Conservation (phyloP, 2,329 filamentous ascomycete genomes). For the Stagonosporopsis tanaceti region DNA sequence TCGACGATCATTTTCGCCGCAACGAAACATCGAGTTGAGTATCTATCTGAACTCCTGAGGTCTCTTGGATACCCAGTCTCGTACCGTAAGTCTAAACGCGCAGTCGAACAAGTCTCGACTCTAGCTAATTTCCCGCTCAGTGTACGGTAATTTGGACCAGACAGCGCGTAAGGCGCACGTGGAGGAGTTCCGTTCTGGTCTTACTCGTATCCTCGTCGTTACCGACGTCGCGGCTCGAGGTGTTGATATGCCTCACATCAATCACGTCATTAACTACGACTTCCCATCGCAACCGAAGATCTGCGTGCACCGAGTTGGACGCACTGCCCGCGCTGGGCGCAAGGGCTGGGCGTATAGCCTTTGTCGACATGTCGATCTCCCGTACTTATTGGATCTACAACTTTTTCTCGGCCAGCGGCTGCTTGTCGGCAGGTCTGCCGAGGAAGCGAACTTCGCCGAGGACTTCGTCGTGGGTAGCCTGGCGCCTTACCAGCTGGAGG, state of each 20-base stretch:
- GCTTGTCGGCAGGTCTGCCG: slow-evolving; percentile 72
- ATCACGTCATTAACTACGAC: slow-evolving; percentile 98
- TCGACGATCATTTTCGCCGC: slow-evolving; percentile 95
- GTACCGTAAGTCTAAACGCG: slow-evolving; percentile 57
- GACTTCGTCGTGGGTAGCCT: slow-evolving; percentile 85
- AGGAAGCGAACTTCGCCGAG: slow-evolving; percentile 74
- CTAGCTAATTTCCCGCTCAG: slow-evolving; percentile 46
- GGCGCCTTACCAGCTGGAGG: slow-evolving; percentile 75
- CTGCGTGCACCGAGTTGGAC: slow-evolving; percentile 93
- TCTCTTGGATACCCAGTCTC: slow-evolving; percentile 87
- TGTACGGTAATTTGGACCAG: slow-evolving; percentile 94
- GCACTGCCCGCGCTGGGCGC: slow-evolving; percentile 92
- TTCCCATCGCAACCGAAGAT: slow-evolving; percentile 97
- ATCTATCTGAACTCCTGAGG: slow-evolving; percentile 80
- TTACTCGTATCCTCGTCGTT: slow-evolving; percentile 90
- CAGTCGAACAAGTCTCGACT: neutral
- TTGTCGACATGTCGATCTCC: slow-evolving; percentile 84
- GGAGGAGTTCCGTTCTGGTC: slow-evolving; percentile 83
- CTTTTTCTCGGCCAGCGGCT: slow-evolving; percentile 89
- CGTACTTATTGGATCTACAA: slow-evolving; percentile 92
- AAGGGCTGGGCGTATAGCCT: slow-evolving; percentile 95
- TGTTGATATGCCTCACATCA: slow-evolving; percentile 95
- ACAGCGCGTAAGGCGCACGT: slow-evolving; percentile 92
- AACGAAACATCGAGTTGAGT: slow-evolving; percentile 98
- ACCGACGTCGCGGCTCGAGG: slow-evolving; percentile 97